These are phyloP conservation scores for Triticum timopheevii DNA, from an alignment of 176 grass and related monocot genomes.

Conservation along the genomic window DNA sequence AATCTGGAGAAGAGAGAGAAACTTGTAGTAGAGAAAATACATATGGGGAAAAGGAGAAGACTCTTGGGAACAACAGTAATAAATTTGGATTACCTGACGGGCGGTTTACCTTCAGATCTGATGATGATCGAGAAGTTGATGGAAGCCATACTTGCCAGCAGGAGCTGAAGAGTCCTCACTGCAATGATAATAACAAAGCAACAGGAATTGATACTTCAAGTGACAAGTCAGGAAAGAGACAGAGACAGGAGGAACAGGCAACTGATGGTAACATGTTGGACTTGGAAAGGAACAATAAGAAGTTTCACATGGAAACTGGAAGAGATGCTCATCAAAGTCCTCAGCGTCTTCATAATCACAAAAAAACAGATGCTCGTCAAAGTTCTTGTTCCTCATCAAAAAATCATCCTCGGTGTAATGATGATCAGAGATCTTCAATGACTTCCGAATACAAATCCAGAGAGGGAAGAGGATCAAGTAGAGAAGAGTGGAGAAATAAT, in stretches of 20 bases:
- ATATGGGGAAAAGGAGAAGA: conserved; percentile 12
- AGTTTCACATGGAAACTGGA: neutral
- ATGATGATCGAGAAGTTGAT: neutral
- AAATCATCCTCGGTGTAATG: neutral
- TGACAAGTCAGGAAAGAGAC: conserved; percentile 10
- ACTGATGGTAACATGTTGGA: neutral
- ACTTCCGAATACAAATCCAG: conserved; percentile 8
- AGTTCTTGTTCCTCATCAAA: neutral
- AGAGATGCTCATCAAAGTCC: neutral
- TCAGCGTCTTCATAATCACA: neutral
- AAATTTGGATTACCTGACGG: conserved; percentile 2
- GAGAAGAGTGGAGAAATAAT: neutral
- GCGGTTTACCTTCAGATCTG: neutral
- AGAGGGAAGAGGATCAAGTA: neutral
- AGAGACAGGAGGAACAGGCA: neutral
- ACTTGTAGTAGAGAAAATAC: neutral
- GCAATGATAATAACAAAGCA: neutral
- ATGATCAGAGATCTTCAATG: neutral
- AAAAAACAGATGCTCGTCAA: neutral
- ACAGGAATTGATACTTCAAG: conserved; percentile 14
- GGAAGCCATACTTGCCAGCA: conserved; percentile 6
- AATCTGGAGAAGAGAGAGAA: neutral
- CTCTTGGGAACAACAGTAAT: neutral
- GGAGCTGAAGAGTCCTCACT: neutral
- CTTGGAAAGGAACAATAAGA: neutral